These are phyloP conservation scores for Emmonsia crescens DNA, from an alignment of 2,329 filamentous ascomycete species.

Conservation along the genomic window DNA sequence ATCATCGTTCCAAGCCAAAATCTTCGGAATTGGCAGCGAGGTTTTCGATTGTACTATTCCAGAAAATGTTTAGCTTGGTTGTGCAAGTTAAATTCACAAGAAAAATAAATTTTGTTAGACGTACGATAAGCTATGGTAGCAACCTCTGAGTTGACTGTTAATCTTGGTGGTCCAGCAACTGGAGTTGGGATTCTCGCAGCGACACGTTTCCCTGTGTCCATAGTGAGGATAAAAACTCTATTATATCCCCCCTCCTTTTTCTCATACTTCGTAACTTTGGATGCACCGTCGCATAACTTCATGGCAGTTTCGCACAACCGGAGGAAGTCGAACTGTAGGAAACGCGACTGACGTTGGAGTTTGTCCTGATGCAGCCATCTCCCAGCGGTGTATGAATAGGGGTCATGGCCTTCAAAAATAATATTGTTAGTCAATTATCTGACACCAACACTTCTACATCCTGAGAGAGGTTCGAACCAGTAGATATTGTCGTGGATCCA, in stretches of 20 bases:
- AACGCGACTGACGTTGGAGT: conserved; percentile 7
- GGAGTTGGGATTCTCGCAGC: conserved; percentile 22
- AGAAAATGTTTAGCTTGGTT: background rate
- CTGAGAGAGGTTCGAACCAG: background rate
- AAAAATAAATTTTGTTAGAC: background rate
- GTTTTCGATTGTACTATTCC: conserved; percentile 16
- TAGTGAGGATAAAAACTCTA: conserved; percentile 19
- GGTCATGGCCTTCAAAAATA: conserved; percentile 4
- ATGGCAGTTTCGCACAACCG: conserved; percentile 6
- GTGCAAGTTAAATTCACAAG: conserved; percentile 1
- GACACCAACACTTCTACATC: background rate
- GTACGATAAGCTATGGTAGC: conserved; percentile 13
- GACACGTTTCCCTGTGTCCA: conserved; percentile 14
- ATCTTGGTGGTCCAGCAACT: conserved; percentile 19
- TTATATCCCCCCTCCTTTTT: conserved; percentile 16
- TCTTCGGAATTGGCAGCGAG: conserved; percentile 18
- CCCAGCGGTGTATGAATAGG: conserved; percentile 7
- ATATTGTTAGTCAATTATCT: background rate
- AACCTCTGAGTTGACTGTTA: conserved; percentile 21
- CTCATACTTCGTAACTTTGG: conserved; percentile 7
- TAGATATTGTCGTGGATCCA: background rate
- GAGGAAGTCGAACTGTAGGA: conserved; percentile 10
- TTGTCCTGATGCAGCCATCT: conserved; percentile 10
- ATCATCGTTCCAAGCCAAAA: conserved; percentile 19
- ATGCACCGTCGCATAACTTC: conserved; percentile 4